Evolutionary conservation across 2,329 filamentous ascomycete species (phyloP).

Genomic region (Pyricularia sp.): DNA sequence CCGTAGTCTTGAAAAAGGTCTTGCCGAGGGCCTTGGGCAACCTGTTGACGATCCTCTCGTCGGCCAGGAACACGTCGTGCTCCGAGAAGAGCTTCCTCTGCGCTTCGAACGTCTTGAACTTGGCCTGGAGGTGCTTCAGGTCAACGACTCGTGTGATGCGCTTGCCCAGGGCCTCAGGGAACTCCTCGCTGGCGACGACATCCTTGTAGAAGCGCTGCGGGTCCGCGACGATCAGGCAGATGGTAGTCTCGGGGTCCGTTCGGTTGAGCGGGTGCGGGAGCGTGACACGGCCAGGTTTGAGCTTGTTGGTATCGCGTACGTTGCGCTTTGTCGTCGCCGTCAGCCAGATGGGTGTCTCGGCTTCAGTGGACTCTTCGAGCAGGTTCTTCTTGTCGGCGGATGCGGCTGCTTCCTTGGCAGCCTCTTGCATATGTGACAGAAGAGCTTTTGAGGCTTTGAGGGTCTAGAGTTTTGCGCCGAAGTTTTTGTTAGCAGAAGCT

Average conservation of each 20-base stretch:
- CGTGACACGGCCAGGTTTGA: constrained; percentile 74
- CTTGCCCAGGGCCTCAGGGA: constrained; percentile 52
- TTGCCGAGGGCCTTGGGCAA: constrained; percentile 76
- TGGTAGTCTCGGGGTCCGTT: constrained; percentile 47
- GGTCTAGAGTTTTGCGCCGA: constrained; percentile 25
- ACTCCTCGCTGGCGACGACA: constrained; percentile 60
- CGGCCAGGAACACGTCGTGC: constrained; percentile 88
- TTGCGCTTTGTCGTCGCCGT: constrained; percentile 53
- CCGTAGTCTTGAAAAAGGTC: constrained; percentile 74
- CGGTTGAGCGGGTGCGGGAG: constrained; percentile 63
- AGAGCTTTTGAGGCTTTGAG: constrained; percentile 52
- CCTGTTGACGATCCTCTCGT: constrained; percentile 66
- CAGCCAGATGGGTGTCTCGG: constrained; percentile 46
- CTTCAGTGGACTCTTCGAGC: constrained; percentile 26
- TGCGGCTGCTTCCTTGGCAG: constrained; percentile 31
- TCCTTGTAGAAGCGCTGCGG: constrained; percentile 84
- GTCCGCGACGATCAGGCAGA: constrained; percentile 70
- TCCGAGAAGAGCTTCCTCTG: constrained; percentile 71
- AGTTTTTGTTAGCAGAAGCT: not conserved
- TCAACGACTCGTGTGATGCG: constrained; percentile 69
- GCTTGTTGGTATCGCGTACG: constrained; percentile 56
- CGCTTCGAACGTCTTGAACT: constrained; percentile 81
- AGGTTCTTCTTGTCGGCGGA: constrained; percentile 42
- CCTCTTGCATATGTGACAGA: constrained; percentile 46
- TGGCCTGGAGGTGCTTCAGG: constrained; percentile 62